Conservation (phyloP, 202 grass and related monocot genomes). For the Schoenoplectus tabernaemontani region DNA sequence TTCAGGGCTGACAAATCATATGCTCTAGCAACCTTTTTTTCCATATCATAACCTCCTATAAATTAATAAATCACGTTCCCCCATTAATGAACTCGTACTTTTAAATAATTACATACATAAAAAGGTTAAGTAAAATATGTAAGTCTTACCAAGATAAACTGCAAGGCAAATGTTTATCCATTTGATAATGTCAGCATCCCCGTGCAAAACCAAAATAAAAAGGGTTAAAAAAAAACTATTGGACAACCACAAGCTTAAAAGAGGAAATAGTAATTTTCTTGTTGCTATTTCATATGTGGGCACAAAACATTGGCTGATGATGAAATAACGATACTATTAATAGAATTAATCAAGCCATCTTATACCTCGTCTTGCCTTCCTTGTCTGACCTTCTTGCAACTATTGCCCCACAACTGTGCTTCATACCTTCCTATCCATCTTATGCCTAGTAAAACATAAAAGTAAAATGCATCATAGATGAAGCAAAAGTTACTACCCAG, state of each 20-base stretch:
- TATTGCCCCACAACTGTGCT: constrained; percentile 95
- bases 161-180: constrained; percentile 26
- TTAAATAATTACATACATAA: background rate
- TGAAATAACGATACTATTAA: background rate
- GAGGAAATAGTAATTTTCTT: background rate
- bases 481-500: constrained; percentile 14
- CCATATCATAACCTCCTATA: constrained; percentile 91
- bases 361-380: constrained; percentile 89
- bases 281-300: background rate
- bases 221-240: background rate
- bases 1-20: constrained; percentile 95
- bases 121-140: background rate
- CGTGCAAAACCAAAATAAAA: constrained; percentile 11
- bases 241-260: background rate
- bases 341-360: background rate
- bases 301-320: background rate
- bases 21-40: constrained; percentile 96
- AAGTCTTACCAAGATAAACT: constrained; percentile 90
- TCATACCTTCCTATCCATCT: constrained; percentile 98
- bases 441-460: constrained; percentile 43
- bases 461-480: background rate
- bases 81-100: constrained; percentile 11
- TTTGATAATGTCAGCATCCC: constrained; percentile 11
- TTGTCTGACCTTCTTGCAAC: constrained; percentile 96
- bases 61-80: background rate